Conservation (phyloP, 805 yeast genomes). For the Candida vartiovaarae region DNA sequence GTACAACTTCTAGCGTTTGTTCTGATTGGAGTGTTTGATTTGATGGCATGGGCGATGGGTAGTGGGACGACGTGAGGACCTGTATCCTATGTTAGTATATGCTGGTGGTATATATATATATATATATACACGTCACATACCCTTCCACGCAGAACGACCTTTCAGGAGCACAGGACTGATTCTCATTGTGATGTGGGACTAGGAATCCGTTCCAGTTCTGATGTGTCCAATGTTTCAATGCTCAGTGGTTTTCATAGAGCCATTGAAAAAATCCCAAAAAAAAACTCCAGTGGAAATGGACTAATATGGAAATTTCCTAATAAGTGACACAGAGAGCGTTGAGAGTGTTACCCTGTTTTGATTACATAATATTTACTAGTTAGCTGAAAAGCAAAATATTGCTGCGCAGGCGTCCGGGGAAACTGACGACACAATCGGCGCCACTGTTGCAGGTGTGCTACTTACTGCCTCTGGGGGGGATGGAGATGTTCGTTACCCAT, state of each 20-base stretch:
- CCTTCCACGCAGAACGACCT: conserved; percentile 56
- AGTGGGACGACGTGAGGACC: conserved; percentile 93
- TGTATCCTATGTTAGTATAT: conserved; percentile 8
- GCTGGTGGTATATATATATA: background rate
- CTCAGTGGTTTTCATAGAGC: background rate
- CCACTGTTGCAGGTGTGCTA: too few relatives aligned
- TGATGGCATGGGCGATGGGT: conserved; percentile 82
- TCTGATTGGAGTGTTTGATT: conserved; percentile 78
- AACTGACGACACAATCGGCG: too few relatives aligned
- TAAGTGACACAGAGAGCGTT: too few relatives aligned
- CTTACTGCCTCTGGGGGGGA: too few relatives aligned
- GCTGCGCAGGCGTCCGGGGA: too few relatives aligned
- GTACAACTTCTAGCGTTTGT: conserved; percentile 97
- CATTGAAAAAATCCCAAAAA: background rate
- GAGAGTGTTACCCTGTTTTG: too few relatives aligned
- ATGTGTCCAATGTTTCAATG: background rate
- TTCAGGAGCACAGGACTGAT: conserved; percentile 33
- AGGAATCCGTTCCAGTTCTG: background rate
- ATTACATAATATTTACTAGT: too few relatives aligned
- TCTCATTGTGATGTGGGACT: conserved; percentile 27
- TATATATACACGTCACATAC: conserved; percentile 17
- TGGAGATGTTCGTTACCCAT: too few relatives aligned
- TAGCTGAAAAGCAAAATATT: too few relatives aligned
- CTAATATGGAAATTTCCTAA: background rate
- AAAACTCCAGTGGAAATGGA: background rate